Evolutionary conservation across 306 rosid species (phyloP), one percentile per base, ranked within the genome.

Genomic region (Vigna trinervia): DNA sequence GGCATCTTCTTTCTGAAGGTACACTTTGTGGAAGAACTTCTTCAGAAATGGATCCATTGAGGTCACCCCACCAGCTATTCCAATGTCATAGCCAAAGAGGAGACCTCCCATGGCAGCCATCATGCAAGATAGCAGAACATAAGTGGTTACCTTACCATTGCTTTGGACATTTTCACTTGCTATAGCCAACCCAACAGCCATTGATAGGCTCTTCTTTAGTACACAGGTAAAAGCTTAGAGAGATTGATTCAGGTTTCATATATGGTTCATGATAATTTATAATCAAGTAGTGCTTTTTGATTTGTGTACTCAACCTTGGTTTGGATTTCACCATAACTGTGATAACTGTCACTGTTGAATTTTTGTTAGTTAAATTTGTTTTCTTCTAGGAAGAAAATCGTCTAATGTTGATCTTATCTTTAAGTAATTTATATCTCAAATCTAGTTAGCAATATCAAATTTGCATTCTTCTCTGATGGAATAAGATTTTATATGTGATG

Each of bases 21-120:
- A 78, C 34, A 89, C 93, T 1, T 85, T 84, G 4, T 88, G 94
- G 77, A 91, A 91, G 74, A 91, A 91, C 54, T 88, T 91, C 71
- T 83, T 77, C 39, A 91, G 80, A 82, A 91, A 91, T 69, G 91
- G 77, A 46, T 85, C 97, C 97, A 91, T 91, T 39, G 97, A 88
- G 4, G 92, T 89, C 74, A 91, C 94, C 17, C 94, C 75, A 17
- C 87, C 87, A 47, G 87, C 45, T 69, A 84, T 84, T 10, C 87
- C 87, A 39, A 84, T 84, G 78, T 80, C 87, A 75, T 84, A 84
- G 58, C 87, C 87, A 52, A 84, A 84, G 60, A 84, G 70, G 8
- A 79, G 72, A 10, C 84, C 87, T 75, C 87, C 84, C 81, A 84
- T 84, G 17, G 76, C 84, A 79, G 87, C 87, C 87, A 84, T 84